phyloP scores from a whole-genome alignment of 768 basidiomycete species.

The Floccularia luteovirens region DNA sequence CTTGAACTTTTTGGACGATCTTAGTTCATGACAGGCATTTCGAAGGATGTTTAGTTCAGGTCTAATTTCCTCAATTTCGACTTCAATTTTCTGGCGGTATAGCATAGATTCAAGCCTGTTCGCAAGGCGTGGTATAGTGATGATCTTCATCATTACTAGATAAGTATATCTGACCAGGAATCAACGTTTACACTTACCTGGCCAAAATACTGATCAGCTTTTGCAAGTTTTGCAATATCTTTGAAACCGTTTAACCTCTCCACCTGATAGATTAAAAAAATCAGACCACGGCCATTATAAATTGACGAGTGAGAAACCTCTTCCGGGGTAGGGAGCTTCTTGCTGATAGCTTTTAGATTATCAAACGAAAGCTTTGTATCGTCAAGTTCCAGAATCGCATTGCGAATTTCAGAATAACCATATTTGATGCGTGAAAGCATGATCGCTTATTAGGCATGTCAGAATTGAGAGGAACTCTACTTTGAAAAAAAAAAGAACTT shows the following conservation, averaged over 20 bases:
- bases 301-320: slow-evolving; percentile 40
- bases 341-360: slow-evolving; percentile 65
- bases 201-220: slow-evolving; percentile 77
- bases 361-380: slow-evolving; percentile 66
- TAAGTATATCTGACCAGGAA: neutral
- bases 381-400: slow-evolving; percentile 64
- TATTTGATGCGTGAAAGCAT: slow-evolving; percentile 77
- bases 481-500: slow-evolving; percentile 11
- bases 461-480: slow-evolving; percentile 5
- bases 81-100: slow-evolving; percentile 73
- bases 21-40: slow-evolving; percentile 64
- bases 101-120: slow-evolving; percentile 78
- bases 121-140: slow-evolving; percentile 65
- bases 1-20: slow-evolving; percentile 57
- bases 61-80: slow-evolving; percentile 77
- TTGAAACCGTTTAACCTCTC: slow-evolving; percentile 61
- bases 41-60: slow-evolving; percentile 74
- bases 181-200: slow-evolving; percentile 38
- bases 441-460: slow-evolving; percentile 43
- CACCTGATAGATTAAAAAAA: slow-evolving; percentile 30
- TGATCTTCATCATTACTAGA: slow-evolving; percentile 42
- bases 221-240: slow-evolving; percentile 67
- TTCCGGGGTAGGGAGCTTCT: slow-evolving; percentile 73
- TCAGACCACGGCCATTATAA: neutral
- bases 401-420: slow-evolving; percentile 55